Base-by-base conservation (phyloP, 768 basidiomycete species). In the Agrocybe pediades region DNA sequence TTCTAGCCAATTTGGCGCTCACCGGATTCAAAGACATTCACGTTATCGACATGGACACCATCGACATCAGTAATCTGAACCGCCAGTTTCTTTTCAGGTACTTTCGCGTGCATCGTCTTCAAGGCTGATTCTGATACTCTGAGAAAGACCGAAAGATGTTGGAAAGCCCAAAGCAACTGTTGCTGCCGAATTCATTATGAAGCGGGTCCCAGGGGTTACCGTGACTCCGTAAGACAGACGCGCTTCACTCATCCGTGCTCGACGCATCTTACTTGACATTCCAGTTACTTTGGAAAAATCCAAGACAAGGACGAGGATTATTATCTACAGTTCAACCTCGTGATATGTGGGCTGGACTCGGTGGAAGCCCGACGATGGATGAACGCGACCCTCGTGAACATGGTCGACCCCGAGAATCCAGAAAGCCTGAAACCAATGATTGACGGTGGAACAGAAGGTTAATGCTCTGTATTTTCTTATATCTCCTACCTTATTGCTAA, bases 41-140 rank as follows among this genome's bases (percentile, higher is more conserved):
- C 77, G 95, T 99, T 56, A 98, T 99, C 67, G 97, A 99, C 78
- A 98, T 99, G 95, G 96, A 99, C 78, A 98, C 96, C 15, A 99
- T 98, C 68, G 96, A 99, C 73, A 91, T 99, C 66, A 98, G 95
- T 66, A 99, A 99, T 71, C 80, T 99, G 60, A 99, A 99, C 71
- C 83, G 97, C 46, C 97, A 99, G 72, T 99, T 99, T 70, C 77
- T 99, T 20, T 99, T 99, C 77, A 84, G 97, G 96, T 93, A 60
- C 46, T 74, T 46, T 17, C n/a, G n/a, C n/a, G 19, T 49, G 16
- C 49, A 21, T 20, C 16, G 2, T 29, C 29, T 41, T 30, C 43
- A 2, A 51, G 11, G 16, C 57, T 24, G 51, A 24, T 46, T 23
- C 42, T 44, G 27, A 58, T 48, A 41, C 33, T 52, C 51, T 26